Conservation (phyloP, 208 protist genomes). For the Crithidia thermophila region DNA sequence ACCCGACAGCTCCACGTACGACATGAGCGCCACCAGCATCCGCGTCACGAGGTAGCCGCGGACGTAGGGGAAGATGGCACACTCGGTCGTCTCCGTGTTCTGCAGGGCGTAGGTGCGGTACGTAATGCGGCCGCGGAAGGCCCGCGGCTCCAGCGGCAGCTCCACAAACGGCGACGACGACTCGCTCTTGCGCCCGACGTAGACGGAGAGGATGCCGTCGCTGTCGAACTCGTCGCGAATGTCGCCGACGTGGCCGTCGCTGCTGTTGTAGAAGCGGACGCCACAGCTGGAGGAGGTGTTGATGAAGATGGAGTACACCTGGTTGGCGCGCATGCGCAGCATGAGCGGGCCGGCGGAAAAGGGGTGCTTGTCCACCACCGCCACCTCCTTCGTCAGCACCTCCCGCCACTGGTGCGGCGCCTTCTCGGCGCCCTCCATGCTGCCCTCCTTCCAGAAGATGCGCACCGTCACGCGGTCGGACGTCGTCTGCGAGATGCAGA, state of each 20-base stretch:
- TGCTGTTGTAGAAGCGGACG: slow-evolving; percentile 90
- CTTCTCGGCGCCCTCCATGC: slow-evolving; percentile 77
- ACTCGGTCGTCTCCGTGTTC: slow-evolving; percentile 31
- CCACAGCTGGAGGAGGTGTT: slow-evolving; percentile 88
- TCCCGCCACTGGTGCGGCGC: slow-evolving; percentile 73
- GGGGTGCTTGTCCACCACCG: slow-evolving; percentile 74
- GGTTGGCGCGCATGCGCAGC: slow-evolving; percentile 74
- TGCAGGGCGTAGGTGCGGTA: slow-evolving; percentile 68
- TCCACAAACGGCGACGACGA: slow-evolving; percentile 76
- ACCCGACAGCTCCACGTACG: slow-evolving; percentile 56
- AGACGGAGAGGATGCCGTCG: slow-evolving; percentile 83
- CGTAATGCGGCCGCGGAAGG: slow-evolving; percentile 78
- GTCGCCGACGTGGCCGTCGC: slow-evolving; percentile 72
- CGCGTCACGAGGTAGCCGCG: slow-evolving; percentile 81
- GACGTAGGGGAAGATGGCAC: slow-evolving; percentile 73
- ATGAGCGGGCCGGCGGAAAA: slow-evolving; percentile 73
- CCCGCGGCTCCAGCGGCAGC: slow-evolving; percentile 71
- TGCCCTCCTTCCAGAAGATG: slow-evolving; percentile 91
- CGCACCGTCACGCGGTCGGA: slow-evolving; percentile 73
- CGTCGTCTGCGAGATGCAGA: slow-evolving; percentile 85
- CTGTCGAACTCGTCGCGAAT: slow-evolving; percentile 86
- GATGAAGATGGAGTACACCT: slow-evolving; percentile 87
- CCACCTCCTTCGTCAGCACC: slow-evolving; percentile 59
- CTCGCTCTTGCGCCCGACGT: slow-evolving; percentile 88
- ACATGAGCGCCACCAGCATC: slow-evolving; percentile 85